Conservation (phyloP, 352 stramenopile species). For the Globisporangium orthogonon region DNA sequence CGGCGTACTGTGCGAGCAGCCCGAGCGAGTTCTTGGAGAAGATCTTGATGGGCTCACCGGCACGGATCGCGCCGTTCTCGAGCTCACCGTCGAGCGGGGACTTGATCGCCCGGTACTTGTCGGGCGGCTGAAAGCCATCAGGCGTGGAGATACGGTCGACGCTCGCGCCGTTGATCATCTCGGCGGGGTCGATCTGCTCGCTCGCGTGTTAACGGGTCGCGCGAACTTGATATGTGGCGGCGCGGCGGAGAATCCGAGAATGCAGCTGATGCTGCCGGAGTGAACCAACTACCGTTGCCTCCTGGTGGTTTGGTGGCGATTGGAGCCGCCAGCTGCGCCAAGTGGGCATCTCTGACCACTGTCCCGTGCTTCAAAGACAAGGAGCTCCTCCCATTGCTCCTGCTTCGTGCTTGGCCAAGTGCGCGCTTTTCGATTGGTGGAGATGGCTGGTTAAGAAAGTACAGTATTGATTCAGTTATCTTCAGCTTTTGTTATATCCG, state of each 20-base stretch:
- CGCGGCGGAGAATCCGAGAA: not conserved
- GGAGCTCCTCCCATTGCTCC: not conserved
- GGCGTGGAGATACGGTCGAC: conserved; percentile 5
- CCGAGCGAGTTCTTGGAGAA: conserved; percentile 25
- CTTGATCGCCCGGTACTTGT: conserved; percentile 11
- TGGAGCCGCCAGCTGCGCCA: not conserved
- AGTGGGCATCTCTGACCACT: not conserved
- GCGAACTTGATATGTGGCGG: not conserved
- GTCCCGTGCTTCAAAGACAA: not conserved
- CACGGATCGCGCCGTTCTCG: conserved; percentile 26
- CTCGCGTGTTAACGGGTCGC: no score
- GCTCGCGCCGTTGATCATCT: not conserved
- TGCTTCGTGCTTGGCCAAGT: not conserved
- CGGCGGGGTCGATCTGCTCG: no score
- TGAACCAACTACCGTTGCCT: not conserved
- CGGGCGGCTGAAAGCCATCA: not conserved
- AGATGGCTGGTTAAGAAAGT: no score
- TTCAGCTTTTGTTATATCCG: no score
- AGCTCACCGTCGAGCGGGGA: conserved; percentile 11
- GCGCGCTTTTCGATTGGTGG: not conserved
- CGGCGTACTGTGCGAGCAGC: conserved; percentile 45
- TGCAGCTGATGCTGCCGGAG: not conserved
- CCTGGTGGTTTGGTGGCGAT: not conserved
- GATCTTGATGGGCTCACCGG: conserved; percentile 22
- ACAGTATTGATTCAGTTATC: no score